Conservation (phyloP, 257 asterid genomes). For the Scutellaria minor region DNA sequence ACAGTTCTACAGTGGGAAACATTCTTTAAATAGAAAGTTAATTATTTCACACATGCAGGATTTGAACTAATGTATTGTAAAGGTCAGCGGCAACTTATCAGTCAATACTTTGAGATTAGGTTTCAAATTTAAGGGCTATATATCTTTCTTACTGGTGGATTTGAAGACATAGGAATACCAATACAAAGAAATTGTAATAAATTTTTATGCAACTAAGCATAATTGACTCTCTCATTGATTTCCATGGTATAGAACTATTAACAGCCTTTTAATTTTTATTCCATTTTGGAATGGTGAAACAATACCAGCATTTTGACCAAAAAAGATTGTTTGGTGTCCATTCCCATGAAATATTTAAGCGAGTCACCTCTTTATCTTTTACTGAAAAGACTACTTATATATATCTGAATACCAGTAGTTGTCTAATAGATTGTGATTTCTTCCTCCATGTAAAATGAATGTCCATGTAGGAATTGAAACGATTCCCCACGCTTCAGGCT, state of each 20-base stretch:
- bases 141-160: too few relatives aligned
- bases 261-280: neutral
- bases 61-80: constrained; percentile 7
- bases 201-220: neutral
- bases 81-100: neutral
- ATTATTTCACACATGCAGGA: neutral
- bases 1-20: neutral
- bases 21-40: constrained; percentile 13
- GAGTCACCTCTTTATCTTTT: too few relatives aligned
- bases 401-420: neutral
- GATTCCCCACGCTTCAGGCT: constrained; percentile 89
- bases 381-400: neutral
- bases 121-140: neutral
- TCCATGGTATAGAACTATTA: neutral
- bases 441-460: constrained; percentile 23
- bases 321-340: neutral
- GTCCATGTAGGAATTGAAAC: constrained; percentile 72
- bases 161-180: too few relatives aligned
- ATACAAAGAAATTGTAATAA: neutral
- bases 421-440: constrained; percentile 4
- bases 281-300: neutral
- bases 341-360: neutral
- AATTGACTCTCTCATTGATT: neutral
- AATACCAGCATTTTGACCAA: neutral
- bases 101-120: neutral